Base-by-base conservation (phyloP, 352 stramenopile species). In the Phytophthora citricola region DNA sequence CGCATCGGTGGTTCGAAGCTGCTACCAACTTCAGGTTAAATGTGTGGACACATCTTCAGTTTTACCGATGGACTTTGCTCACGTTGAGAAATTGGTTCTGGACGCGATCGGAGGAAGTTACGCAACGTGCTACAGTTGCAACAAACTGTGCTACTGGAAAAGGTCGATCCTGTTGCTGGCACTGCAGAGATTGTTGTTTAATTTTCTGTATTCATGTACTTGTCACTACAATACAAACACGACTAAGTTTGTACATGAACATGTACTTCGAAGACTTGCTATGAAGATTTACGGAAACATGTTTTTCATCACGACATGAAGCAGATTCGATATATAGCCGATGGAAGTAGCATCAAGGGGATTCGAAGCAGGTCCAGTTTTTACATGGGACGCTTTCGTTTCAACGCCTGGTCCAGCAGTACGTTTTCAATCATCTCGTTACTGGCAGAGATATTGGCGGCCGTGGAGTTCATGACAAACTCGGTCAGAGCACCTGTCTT, bases 361-460 rank as follows among this genome's bases (percentile, higher is more conserved):
- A 10, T 36, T 26, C 24, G 24, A 26, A 26, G 24, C 24, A 26
- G 24, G 24, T 26, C 24, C 39, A 9, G 40, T n/a, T 43, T 39
- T 52, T 38, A 65, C 24, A 47, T 38, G 2, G 14, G 27, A 22
- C 27, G 34, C 31, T 65, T 69, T 34, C 54, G 46, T n/a, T 62
- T 58, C 26, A 78, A 40, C 6, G 60, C 55, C 47, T 78, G 65
- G 12, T 78, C 70, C n/a, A 78, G 43, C 36, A 78, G 51, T 14
- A 78, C 59, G 34, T 78, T 78, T 47, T 78, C 65, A 50, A 78
- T 78, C 50, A 78, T 63, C 29, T 76, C 69, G 31, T 78, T 55
- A 57, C 69, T 72, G 29, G 69, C 69, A 24, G 61, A 62, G 51
- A 76, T 71, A 27, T 76, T 76, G 15, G 66, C 62, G 38, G 66